A percentile compares a stretch with the other conserved stretches of the same genome.
phyloP scores from a whole-genome alignment of 176 grass and related monocot genomes.

The Zea mays region Zm-B73-REFERENCE-NAM-5.0 NC_050100.1:23533501-23534000 shows the following conservation, averaged over 20 bases:
- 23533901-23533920: too few relatives aligned
- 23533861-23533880: too few relatives aligned
- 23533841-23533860: too few relatives aligned
- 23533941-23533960: too few relatives aligned
- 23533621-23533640: constrained; percentile 54
- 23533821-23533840: too few relatives aligned
- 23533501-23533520: constrained; percentile 53
- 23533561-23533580: constrained; percentile 47
- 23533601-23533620: constrained; percentile 62
- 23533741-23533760: neutral
- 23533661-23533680: constrained; percentile 53
- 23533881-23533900: too few relatives aligned
- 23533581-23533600: constrained; percentile 13
- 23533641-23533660: constrained; percentile 58
- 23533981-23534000: too few relatives aligned
- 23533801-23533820: too few relatives aligned
- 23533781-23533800: too few relatives aligned
- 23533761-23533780: too few relatives aligned
- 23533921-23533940: too few relatives aligned
- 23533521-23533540: constrained; percentile 59
- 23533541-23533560: constrained; percentile 61
- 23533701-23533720: constrained; percentile 1
- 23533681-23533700: constrained; percentile 35
- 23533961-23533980: too few relatives aligned
- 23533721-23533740: neutral